Base-by-base conservation (phyloP, 176 grass and related monocot species). In the Microstegium vimineum region DNA sequence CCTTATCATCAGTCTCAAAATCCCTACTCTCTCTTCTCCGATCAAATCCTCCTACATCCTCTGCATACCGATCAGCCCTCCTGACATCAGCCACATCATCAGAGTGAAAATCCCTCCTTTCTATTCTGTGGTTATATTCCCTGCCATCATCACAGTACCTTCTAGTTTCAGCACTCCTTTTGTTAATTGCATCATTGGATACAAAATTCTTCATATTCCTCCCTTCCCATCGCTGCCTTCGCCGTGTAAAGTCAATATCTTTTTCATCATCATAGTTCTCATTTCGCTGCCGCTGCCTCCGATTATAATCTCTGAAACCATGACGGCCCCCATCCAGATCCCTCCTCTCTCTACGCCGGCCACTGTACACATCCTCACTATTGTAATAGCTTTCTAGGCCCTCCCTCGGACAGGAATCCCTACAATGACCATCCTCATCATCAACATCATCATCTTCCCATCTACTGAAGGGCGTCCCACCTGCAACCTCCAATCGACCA, bases 211-310 rank as follows among this genome's bases (percentile, higher is more conserved):
- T 90, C 57, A 28, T 78, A 30, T 62, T 47, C 34, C 76, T 75
- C 30, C 70, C 75, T 71, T 75, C 69, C 42, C 54, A 60, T 69
- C 79, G 60, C 22, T 83, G 62, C 35, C 62, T 85, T 75, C 42
- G 52, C 64, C 54, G 69, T 82, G 76, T 56, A 10, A 43, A 64
- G 74, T 78, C 52, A 86, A 74, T 35, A 51, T 86, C 72, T 54
- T 94, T 83, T 33, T 85, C 80, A 1, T 81, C 65, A n/a, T 94
- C 75, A 76, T 74, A 38, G 84, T 87, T 75, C 59, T 86, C 88
- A 56, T 60, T 69, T 36, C 76, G 83, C 37, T 70, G 59, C 72
- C 59, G 46, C 33, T 65, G 73, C 47, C 86, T 86, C 77, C 17
- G 43, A 27, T 89, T 26, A 72, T 79, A 94, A 78, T 82, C 71